A percentile compares a stretch with the other conserved stretches of the same genome.
Conservation (phyloP, 1,284 basidiomycete genomes). For the Microbotryum intermedium region DNA sequence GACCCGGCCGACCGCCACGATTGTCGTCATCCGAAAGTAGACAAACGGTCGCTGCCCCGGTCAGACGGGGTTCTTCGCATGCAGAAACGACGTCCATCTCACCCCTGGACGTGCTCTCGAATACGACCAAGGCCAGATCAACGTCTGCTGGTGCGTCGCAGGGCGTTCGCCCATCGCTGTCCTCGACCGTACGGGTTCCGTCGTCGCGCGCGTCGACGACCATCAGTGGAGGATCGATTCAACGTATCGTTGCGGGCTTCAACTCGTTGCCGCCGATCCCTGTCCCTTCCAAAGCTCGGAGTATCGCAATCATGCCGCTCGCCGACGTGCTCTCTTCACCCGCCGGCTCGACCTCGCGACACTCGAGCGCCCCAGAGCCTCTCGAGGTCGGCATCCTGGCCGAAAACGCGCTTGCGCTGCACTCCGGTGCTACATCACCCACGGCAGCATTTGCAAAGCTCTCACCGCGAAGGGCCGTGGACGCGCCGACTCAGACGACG, state of each 20-base stretch:
- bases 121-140: too few species aligned
- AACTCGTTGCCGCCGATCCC: conserved; percentile 16
- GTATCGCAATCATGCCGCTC: conserved; percentile 7
- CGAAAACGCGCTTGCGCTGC: not conserved
- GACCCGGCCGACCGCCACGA: not conserved
- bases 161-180: too few species aligned
- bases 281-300: conserved; percentile 8
- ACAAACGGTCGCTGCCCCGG: too few species aligned
- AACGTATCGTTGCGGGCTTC: conserved; percentile 25
- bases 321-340: not conserved
- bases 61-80: too few species aligned
- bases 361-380: not conserved
- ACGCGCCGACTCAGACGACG: conserved; percentile 3
- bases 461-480: not conserved
- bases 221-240: conserved; percentile 24
- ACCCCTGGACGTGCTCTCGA: too few species aligned
- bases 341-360: not conserved
- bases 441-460: not conserved
- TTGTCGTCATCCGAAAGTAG: not conserved
- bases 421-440: not conserved
- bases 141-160: too few species aligned
- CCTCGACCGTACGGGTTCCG: too few species aligned
- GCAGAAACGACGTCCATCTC: too few species aligned
- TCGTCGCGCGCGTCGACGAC: conserved; percentile 8
- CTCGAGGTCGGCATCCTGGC: not conserved